Percentiles rank a stretch among this genome's conserved stretches.
Conservation (phyloP, 805 yeast genomes). For the Kuraishia floccosa region DNA sequence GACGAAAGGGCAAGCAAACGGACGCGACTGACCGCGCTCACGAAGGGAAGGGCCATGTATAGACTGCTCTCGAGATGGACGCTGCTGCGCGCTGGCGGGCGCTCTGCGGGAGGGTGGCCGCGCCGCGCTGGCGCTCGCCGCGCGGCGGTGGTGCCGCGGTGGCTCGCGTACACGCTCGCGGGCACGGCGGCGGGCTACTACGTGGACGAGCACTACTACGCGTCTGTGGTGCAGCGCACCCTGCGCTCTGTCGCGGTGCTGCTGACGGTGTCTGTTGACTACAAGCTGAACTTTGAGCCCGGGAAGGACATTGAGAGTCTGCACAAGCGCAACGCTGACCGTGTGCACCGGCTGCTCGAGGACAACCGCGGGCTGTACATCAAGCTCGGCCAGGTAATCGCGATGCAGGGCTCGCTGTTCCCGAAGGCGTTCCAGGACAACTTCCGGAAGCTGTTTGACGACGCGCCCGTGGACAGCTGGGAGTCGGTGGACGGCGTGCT, state of each 20-base stretch:
- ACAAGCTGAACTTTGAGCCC: slow-evolving; percentile 39
- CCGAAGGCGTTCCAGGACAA: slow-evolving; percentile 52
- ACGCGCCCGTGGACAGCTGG: slow-evolving; percentile 56
- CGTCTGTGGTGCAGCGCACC: slow-evolving; percentile 44
- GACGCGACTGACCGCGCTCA: too few species aligned
- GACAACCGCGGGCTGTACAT: slow-evolving; percentile 54
- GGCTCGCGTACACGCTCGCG: too few species aligned
- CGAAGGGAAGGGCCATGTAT: too few species aligned
- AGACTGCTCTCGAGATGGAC: too few species aligned
- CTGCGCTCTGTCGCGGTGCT: slow-evolving; percentile 35
- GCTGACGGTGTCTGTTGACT: slow-evolving; percentile 44
- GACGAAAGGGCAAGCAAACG: too few species aligned
- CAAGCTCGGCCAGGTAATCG: slow-evolving; percentile 71
- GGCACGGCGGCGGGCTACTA: slow-evolving; percentile 2
- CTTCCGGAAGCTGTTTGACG: slow-evolving; percentile 50
- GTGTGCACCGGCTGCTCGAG: slow-evolving; percentile 31
- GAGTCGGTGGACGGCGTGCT: slow-evolving; percentile 26
- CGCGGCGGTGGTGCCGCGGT: too few species aligned
- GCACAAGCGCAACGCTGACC: slow-evolving; percentile 47
- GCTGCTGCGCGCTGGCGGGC: too few species aligned
- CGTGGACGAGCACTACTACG: slow-evolving; percentile 25
- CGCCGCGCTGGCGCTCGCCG: too few species aligned
- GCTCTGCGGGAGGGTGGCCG: too few species aligned
- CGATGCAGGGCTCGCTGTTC: slow-evolving; percentile 60
- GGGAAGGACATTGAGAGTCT: slow-evolving; percentile 35